Base-by-base conservation (phyloP, 164 flowering plant species). In the Liquidambar formosana region DNA sequence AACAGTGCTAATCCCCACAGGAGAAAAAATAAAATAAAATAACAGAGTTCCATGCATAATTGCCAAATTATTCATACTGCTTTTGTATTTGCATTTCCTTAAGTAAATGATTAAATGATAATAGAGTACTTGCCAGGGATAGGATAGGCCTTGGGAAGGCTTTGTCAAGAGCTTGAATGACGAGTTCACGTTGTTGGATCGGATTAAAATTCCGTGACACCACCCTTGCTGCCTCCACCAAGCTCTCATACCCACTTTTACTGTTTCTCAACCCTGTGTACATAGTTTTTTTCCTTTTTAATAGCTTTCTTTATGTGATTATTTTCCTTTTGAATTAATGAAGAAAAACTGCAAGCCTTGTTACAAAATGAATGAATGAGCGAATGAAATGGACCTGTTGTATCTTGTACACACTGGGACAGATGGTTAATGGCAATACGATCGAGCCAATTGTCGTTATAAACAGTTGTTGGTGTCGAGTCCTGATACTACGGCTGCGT, bases 371-470 rank as follows among this genome's bases (percentile, higher is more conserved):
- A n/a, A 53, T 18, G 0, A 51, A 41, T 19, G 1, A 23, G 14
- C 5, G 18, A 71, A 45, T 4, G 23, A 43, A 38, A 52, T 38
- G 21, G 57, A 93, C 98, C 97, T 83, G 90, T 68, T 14, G 87
- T 69, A 25, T 74, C 74, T 77, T 89, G 98, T 44, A 94, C 68
- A 63, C 70, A 81, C 43, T 76, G 69, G 10, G 97, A 90, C 16
- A 94, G 81, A 77, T 91, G 73, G 43, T 84, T 73, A 23, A 86
- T 88, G 69, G 97, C 97, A 4, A 85, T 15, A 9, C 61, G 79
- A 28, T 87, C 88, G 41, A 88, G 82, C 95, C 92, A 92, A 68
- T 63, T 84, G 47, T 94, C 98, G 0, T 77, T 71, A 68, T 88
- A 77, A 18, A 59, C 73, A 26, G 27, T 66, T 38, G 63, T 18